A percentile compares a stretch with the other conserved stretches of the same genome.
Conservation (phyloP, 148 eudicot species). For the Vaccinium macrocarpon region DNA sequence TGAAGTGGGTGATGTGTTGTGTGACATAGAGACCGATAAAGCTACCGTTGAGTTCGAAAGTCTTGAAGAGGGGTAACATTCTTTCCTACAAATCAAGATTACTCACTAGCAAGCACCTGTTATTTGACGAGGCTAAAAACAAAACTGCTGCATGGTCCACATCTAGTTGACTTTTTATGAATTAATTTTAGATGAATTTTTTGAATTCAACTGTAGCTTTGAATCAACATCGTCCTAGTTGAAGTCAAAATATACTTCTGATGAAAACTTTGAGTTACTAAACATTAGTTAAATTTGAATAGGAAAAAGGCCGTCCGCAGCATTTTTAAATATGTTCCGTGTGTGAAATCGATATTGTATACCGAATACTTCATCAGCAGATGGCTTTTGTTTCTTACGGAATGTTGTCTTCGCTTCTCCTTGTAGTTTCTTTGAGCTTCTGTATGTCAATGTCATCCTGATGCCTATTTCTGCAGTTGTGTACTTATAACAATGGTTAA, state of each 20-base stretch:
- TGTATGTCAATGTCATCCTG: not conserved
- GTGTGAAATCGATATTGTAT: not conserved
- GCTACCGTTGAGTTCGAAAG: conserved; percentile 92
- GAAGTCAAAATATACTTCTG: too few species aligned
- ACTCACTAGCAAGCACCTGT: not conserved
- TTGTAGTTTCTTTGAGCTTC: conserved; percentile 1
- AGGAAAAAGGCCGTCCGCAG: not conserved
- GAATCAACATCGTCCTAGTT: too few species aligned
- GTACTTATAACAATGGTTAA: not conserved
- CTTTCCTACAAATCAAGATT: conserved; percentile 9
- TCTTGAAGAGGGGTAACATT: conserved; percentile 92
- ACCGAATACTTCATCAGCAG: not conserved
- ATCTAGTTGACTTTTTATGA: not conserved
- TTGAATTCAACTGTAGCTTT: too few species aligned
- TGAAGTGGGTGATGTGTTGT: conserved; percentile 82
- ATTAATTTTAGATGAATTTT: too few species aligned
- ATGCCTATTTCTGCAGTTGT: not conserved
- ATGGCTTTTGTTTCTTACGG: conserved; percentile 5
- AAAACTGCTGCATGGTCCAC: not conserved
- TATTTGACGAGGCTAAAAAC: not conserved
- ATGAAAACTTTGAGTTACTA: not conserved
- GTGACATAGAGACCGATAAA: conserved; percentile 98
- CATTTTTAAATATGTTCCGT: not conserved
- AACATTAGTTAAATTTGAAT: not conserved
- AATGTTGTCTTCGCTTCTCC: not conserved